Conservation (phyloP, 2,329 filamentous ascomycete genomes). For the Claviceps quebecensis region DNA sequence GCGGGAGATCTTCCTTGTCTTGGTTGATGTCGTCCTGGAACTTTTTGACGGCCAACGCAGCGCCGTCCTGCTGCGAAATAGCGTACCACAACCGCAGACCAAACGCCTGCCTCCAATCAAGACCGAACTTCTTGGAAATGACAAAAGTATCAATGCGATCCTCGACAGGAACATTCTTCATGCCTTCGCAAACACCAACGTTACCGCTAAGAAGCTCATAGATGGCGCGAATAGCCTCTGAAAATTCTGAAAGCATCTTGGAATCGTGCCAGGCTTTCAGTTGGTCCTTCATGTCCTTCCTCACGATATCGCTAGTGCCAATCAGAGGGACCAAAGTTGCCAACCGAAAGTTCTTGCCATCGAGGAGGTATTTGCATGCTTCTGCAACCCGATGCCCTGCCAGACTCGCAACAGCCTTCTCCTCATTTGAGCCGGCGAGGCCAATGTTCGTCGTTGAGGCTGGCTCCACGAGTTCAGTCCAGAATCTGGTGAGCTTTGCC, state of each 20-base stretch:
- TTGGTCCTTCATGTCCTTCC: conserved; percentile 64
- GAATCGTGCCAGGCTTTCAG: conserved; percentile 72
- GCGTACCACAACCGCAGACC: conserved; percentile 85
- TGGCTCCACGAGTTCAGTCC: conserved; percentile 51
- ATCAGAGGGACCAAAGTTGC: conserved; percentile 74
- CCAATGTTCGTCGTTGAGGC: conserved; percentile 39
- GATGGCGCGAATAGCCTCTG: conserved; percentile 66
- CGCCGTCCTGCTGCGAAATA: conserved; percentile 50
- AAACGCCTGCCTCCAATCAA: conserved; percentile 91
- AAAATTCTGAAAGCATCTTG: conserved; percentile 77
- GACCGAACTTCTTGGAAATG: conserved; percentile 67
- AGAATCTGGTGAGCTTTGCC: conserved; percentile 52
- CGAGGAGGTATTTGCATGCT: conserved; percentile 66
- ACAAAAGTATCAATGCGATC: conserved; percentile 69
- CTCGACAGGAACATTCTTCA: conserved; percentile 57
- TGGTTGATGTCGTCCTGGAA: conserved; percentile 63
- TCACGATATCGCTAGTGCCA: conserved; percentile 54
- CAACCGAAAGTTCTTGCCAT: conserved; percentile 68
- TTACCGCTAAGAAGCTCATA: conserved; percentile 87
- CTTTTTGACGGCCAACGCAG: conserved; percentile 56
- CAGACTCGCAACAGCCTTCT: conserved; percentile 70
- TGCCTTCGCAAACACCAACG: conserved; percentile 68
- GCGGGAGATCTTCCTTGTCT: conserved; percentile 56
- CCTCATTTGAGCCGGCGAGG: conserved; percentile 53
- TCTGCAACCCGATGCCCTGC: conserved; percentile 67